These are phyloP conservation scores for Fimicolochytrium jonesii DNA, from an alignment of 192 early-diverging fungal genomes.

Conservation along the genomic window DNA sequence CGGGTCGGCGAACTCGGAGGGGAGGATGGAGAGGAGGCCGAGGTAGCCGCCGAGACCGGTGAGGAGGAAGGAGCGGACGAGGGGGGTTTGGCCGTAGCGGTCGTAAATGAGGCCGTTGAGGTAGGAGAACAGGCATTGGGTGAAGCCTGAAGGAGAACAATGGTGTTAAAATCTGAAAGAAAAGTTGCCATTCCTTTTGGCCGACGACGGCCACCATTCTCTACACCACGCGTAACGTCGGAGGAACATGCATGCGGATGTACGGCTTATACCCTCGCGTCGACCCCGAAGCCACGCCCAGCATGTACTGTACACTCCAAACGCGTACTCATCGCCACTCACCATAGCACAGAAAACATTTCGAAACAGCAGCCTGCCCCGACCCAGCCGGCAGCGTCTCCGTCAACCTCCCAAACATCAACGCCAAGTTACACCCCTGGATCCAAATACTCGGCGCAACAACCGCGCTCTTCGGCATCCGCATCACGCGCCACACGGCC, in stretches of 20 bases:
- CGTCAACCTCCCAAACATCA: slow-evolving; percentile 20
- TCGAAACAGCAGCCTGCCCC: slow-evolving; percentile 6
- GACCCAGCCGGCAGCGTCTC: slow-evolving; percentile 11
- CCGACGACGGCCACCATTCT: too few relatives aligned
- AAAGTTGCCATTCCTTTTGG: too few relatives aligned
- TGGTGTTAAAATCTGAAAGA: too few relatives aligned
- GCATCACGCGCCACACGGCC: slow-evolving; percentile 11
- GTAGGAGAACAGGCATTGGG: slow-evolving; percentile 22
- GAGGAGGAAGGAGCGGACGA: slow-evolving; percentile 9
- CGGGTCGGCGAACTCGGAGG: neutral
- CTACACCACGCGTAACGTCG: too few relatives aligned
- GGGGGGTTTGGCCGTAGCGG: slow-evolving; percentile 17
- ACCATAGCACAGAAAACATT: slow-evolving; percentile 28
- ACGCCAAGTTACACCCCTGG: slow-evolving; percentile 28
- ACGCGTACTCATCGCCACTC: too few relatives aligned
- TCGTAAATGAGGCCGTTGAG: slow-evolving; percentile 30
- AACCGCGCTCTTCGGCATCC: slow-evolving; percentile 20
- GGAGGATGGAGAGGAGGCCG: slow-evolving; percentile 11
- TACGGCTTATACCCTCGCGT: neutral
- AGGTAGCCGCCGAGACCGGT: slow-evolving; percentile 10
- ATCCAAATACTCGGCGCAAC: slow-evolving; percentile 16
- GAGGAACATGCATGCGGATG: too few relatives aligned
- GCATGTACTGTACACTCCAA: too few relatives aligned
- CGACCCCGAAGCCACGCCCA: neutral
- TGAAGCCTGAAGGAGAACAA: too few relatives aligned